These are phyloP conservation scores for Lipomyces chichibuensis DNA, from an alignment of 805 yeast species.

Conservation along the genomic window DNA sequence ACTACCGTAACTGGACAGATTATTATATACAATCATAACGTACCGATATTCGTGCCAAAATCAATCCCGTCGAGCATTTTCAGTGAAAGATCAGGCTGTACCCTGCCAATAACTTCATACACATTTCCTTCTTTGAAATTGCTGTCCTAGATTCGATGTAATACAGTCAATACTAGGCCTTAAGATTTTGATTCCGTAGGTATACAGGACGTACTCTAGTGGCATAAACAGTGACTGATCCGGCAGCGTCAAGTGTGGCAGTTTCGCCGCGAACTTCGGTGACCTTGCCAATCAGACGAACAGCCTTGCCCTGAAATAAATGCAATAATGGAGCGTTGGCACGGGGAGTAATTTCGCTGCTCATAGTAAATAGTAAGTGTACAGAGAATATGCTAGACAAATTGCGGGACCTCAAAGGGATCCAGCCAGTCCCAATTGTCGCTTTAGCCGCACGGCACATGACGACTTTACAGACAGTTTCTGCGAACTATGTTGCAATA, in stretches of 20 bases:
- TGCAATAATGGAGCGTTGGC: constrained; percentile 41
- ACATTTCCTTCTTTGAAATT: constrained; percentile 37
- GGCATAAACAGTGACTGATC: constrained; percentile 41
- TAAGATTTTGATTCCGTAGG: background rate
- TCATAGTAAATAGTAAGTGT: constrained; percentile 1
- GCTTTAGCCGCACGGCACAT: too few relatives aligned
- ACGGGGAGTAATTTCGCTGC: constrained; percentile 38
- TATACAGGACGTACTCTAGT: constrained; percentile 30
- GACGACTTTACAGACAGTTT: too few relatives aligned
- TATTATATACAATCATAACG: background rate
- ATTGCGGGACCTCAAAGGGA: background rate
- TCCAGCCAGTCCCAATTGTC: too few relatives aligned
- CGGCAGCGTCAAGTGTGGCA: constrained; percentile 41
- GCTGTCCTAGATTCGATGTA: background rate
- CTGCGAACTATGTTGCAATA: too few relatives aligned
- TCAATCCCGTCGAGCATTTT: constrained; percentile 37
- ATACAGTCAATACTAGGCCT: background rate
- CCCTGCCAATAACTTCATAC: constrained; percentile 46
- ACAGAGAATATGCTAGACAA: background rate
- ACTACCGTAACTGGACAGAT: background rate
- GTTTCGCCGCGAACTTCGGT: constrained; percentile 39
- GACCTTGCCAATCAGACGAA: constrained; percentile 45
- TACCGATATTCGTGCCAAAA: constrained; percentile 35
- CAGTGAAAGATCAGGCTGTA: constrained; percentile 40
- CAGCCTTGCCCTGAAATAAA: constrained; percentile 36